Percentiles rank a stretch among this genome's conserved stretches.
Evolutionary conservation across 2,329 filamentous ascomycete species (phyloP).

Genomic region (Cadophora sp.): DNA sequence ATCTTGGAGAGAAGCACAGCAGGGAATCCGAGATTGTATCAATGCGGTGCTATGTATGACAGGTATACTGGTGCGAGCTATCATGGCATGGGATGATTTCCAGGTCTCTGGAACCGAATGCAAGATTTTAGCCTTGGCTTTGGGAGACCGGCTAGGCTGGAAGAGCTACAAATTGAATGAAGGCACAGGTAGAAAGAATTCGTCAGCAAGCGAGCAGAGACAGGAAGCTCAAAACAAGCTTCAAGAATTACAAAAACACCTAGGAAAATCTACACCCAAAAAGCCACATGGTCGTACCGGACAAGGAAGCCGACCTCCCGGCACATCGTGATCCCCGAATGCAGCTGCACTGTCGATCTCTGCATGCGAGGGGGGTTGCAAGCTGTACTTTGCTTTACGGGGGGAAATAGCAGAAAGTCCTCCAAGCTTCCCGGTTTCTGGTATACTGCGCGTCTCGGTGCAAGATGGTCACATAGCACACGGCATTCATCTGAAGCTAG

Average conservation of each 20-base stretch:
- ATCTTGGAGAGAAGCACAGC: not conserved
- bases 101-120: not conserved
- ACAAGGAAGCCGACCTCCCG: not conserved
- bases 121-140: not conserved
- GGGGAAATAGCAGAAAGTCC: too few species aligned
- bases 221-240: too few species aligned
- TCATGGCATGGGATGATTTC: not conserved
- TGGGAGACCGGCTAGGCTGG: not conserved
- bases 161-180: not conserved
- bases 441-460: too few species aligned
- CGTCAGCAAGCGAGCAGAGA: too few species aligned
- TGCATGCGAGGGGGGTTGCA: not conserved
- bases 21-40: not conserved
- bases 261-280: not conserved
- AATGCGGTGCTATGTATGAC: not conserved
- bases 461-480: too few species aligned
- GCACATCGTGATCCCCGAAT: constrained; percentile 3
- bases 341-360: not conserved
- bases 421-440: too few species aligned
- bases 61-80: not conserved
- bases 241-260: not conserved
- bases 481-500: too few species aligned
- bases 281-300: constrained; percentile 9
- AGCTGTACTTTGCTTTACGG: not conserved
- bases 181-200: not conserved